phyloP scores from a whole-genome alignment of 2,329 filamentous ascomycete genomes.

The Sporothrix inflata region DNA sequence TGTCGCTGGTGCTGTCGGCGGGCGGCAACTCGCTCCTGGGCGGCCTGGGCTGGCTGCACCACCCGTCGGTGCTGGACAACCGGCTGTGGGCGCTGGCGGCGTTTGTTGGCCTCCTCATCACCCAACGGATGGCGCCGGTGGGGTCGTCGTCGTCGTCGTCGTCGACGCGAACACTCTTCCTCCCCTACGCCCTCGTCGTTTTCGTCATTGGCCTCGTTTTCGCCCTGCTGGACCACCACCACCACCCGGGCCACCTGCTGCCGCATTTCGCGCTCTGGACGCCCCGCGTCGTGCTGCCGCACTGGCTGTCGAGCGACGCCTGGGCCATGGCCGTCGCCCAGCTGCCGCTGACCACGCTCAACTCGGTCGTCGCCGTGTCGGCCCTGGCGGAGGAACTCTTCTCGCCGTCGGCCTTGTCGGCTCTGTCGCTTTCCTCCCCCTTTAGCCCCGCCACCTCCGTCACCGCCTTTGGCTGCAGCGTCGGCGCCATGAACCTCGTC shows the following conservation, averaged over 20 bases:
- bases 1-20: conserved; percentile 79
- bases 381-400: conserved; percentile 79
- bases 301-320: conserved; percentile 44
- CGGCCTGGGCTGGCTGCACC: conserved; percentile 66
- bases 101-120: conserved; percentile 71
- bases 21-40: conserved; percentile 67
- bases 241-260: conserved; percentile 41
- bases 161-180: conserved; percentile 34
- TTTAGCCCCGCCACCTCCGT: conserved; percentile 58
- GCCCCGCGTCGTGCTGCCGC: conserved; percentile 55
- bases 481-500: conserved; percentile 79
- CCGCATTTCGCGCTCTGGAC: conserved; percentile 64
- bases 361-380: conserved; percentile 86
- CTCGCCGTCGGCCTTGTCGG: conserved; percentile 46
- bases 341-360: conserved; percentile 86
- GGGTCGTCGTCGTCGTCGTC: conserved; percentile 37
- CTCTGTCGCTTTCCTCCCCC: conserved; percentile 43
- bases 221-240: conserved; percentile 47
- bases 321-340: conserved; percentile 75
- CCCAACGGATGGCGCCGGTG: conserved; percentile 57
- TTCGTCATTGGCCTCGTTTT: conserved; percentile 71
- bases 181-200: conserved; percentile 78
- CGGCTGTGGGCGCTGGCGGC: conserved; percentile 74
- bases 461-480: conserved; percentile 78
- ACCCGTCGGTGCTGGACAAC: conserved; percentile 70